Conservation (phyloP, 441 rosid genomes). For the Bocquillonia castaneifolia region DNA sequence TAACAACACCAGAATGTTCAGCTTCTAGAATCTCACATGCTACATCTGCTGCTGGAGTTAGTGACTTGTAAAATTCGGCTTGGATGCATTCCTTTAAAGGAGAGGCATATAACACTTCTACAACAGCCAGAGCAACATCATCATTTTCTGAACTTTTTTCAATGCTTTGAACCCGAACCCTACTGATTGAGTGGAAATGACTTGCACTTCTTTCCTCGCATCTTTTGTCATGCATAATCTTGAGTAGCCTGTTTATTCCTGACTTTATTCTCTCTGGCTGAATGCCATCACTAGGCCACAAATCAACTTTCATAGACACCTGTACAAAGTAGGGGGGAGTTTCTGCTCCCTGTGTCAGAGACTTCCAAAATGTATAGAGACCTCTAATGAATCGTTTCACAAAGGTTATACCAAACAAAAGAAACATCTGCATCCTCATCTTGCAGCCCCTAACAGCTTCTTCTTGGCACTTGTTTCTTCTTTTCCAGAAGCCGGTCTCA, state of each 20-base stretch:
- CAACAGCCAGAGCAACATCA: constrained; percentile 74
- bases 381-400: constrained; percentile 44
- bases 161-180: constrained; percentile 86
- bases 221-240: constrained; percentile 61
- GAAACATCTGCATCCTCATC: constrained; percentile 42
- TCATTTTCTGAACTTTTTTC: constrained; percentile 74
- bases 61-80: constrained; percentile 71
- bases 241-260: constrained; percentile 71
- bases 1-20: constrained; percentile 52
- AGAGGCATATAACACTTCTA: constrained; percentile 88
- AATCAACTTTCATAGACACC: constrained; percentile 81
- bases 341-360: constrained; percentile 85
- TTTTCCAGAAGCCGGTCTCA: constrained; percentile 40
- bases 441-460: constrained; percentile 30
- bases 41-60: constrained; percentile 92
- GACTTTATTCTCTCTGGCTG: constrained; percentile 89
- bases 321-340: constrained; percentile 98
- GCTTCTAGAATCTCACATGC: constrained; percentile 76
- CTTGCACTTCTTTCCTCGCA: constrained; percentile 50
- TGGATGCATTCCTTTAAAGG: constrained; percentile 50
- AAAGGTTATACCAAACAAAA: constrained; percentile 39
- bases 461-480: constrained; percentile 40
- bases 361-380: constrained; percentile 71
- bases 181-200: constrained; percentile 67
- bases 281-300: constrained; percentile 95